Base-by-base conservation (phyloP, 768 basidiomycete species). In the Collybia nuda region DNA sequence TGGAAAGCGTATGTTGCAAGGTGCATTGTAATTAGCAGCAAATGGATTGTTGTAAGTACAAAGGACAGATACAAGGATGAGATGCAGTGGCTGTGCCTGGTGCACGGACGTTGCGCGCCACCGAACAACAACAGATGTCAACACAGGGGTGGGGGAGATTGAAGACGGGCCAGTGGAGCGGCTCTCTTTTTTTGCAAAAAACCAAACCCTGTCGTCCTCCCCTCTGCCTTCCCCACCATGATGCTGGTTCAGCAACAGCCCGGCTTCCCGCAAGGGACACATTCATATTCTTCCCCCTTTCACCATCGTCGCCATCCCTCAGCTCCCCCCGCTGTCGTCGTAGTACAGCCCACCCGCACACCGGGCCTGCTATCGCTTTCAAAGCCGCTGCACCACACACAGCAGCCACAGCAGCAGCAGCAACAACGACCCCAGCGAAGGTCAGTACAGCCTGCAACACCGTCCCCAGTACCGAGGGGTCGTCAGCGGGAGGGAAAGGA, bases 331-430 rank as follows among this genome's bases (percentile, higher is more conserved):
- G 76, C 81, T 29, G 79, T 85, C 59, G 75, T 84, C 53, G 73
- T 82, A 50, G 81, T 87, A 3, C 85, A 87, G 64, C 82, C 88
- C 2, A 88, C 88, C 11, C 77, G 78, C 48, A 87, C 81, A 0
- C 88, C 88, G 0, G 88, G 88, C 62, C 76, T 90, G 7, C 77
- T 90, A 45, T 79, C 83, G 42, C 75, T 90, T 44, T 81, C 85
- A 47, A 86, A 42, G 61, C 69, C 67, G 6, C 69, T 67, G 6
- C 68, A 70, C 40, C 72, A 71, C 37, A 65, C 64, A 0, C 62
- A 67, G 22, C 71, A 62, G 24, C 54, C 62, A 39, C 59, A 56
- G 50, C 45, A 48, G 28, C 53, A 54, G 32, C 64, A 62, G 49
- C 55, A 54, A 14, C 56, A 62, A 26, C 32, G 32, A 32, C 47